Evolutionary conservation across 441 rosid genomes (phyloP).

Genomic region (Omphalea diandra): DNA sequence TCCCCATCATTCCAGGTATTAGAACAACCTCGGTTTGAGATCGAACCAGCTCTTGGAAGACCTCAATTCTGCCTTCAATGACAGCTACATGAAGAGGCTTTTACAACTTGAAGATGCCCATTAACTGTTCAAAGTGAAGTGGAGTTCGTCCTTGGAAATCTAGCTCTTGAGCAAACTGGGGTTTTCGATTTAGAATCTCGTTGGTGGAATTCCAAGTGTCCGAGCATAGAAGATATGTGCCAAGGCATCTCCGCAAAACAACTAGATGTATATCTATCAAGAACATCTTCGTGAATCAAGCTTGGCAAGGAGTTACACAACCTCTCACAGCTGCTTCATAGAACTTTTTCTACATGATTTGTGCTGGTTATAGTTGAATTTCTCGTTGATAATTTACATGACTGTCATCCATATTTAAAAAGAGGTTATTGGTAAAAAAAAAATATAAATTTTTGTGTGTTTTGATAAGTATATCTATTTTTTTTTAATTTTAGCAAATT

Average conservation of each 20-base stretch:
- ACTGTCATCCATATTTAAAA: no score
- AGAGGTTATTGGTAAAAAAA: no score
- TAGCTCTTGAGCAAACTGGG: conserved; percentile 27
- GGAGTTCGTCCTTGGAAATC: conserved; percentile 25
- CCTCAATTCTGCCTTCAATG: conserved; percentile 28
- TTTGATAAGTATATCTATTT: no score
- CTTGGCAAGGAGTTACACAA: neutral
- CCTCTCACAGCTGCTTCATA: no score
- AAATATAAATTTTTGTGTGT: no score
- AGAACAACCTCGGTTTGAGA: conserved; percentile 24
- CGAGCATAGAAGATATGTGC: conserved; percentile 28
- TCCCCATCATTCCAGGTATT: conserved; percentile 23
- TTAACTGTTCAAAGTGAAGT: conserved; percentile 32
- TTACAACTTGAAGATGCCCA: conserved; percentile 28
- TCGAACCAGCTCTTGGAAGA: conserved; percentile 22
- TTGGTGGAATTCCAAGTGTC: conserved; percentile 26
- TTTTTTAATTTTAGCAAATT: no score
- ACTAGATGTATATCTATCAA: conserved; percentile 8
- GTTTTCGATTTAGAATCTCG: conserved; percentile 15
- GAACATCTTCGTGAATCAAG: conserved; percentile 19
- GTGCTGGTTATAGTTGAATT: no score
- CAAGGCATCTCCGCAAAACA: conserved; percentile 21
- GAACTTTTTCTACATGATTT: no score
- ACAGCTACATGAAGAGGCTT: conserved; percentile 34
- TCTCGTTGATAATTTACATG: no score